A percentile compares a stretch with the other conserved stretches of the same genome.
Evolutionary conservation across 1,139 yeast genomes (phyloP).

Genomic region (Debaryomyces coudertii): DNA sequence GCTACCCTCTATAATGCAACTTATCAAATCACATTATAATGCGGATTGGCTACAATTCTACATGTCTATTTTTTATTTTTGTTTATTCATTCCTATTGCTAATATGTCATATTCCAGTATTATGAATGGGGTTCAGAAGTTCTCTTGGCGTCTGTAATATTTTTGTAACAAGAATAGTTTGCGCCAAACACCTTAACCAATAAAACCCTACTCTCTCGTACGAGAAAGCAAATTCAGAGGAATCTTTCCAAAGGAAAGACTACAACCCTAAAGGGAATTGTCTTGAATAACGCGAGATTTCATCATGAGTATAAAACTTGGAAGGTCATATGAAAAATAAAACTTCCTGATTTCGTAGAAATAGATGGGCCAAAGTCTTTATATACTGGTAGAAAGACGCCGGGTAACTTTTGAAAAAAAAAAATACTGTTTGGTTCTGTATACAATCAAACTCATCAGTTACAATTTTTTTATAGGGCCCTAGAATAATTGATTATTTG

Average conservation of each 20-base stretch:
- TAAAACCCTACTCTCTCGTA: constrained; percentile 48
- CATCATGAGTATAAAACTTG: constrained; percentile 65
- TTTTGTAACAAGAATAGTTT: constrained; percentile 58
- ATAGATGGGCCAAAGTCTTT: constrained; percentile 3
- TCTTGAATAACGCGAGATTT: constrained; percentile 57
- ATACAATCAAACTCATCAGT: constrained; percentile 10
- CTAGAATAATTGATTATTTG: neutral
- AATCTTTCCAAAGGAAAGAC: constrained; percentile 33
- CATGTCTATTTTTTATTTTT: constrained; percentile 18
- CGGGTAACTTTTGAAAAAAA: constrained; percentile 14
- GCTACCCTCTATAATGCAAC: constrained; percentile 7
- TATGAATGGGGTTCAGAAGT: constrained; percentile 41
- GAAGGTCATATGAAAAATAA: constrained; percentile 49
- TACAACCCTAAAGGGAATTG: constrained; percentile 54
- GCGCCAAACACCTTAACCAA: constrained; percentile 68
- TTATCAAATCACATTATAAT: constrained; percentile 1
- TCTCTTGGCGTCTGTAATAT: constrained; percentile 48
- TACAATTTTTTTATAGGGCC: constrained; percentile 6
- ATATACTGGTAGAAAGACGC: neutral
- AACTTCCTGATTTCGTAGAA: constrained; percentile 6
- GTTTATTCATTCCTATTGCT: constrained; percentile 14
- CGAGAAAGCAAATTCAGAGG: constrained; percentile 42
- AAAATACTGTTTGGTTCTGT: neutral
- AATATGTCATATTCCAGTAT: constrained; percentile 11
- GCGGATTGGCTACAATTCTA: constrained; percentile 18